Conservation (phyloP, 805 yeast genomes). For the Lachancea nothofagi region DNA sequence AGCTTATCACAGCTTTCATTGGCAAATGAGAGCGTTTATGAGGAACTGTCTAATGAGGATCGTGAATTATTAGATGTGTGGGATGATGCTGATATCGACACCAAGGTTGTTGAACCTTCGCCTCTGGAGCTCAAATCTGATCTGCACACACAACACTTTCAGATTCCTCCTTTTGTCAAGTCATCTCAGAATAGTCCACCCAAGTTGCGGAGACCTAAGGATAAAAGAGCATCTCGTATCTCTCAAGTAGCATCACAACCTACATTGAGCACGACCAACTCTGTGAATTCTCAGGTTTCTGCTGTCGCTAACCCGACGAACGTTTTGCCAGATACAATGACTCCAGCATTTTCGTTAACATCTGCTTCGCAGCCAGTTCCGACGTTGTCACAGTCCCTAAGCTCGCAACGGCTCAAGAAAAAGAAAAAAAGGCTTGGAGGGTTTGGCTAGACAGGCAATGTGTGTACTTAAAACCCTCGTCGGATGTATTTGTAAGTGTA, state of each 20-base stretch:
- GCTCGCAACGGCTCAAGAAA: constrained; percentile 22
- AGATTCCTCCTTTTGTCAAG: constrained; percentile 27
- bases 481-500: too few species aligned
- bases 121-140: not conserved
- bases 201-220: not conserved
- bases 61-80: constrained; percentile 22
- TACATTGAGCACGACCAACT: not conserved
- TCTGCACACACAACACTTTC: constrained; percentile 12
- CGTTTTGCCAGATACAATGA: constrained; percentile 26
- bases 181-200: constrained; percentile 22
- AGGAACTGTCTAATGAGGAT: constrained; percentile 13
- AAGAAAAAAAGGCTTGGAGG: constrained; percentile 46
- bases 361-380: constrained; percentile 17
- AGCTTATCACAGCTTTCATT: constrained; percentile 10
- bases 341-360: constrained; percentile 31
- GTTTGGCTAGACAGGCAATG: constrained; percentile 33
- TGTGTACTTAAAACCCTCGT: not conserved
- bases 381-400: constrained; percentile 18
- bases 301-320: constrained; percentile 10
- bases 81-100: constrained; percentile 16
- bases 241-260: not conserved
- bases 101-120: not conserved
- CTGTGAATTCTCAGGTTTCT: not conserved
- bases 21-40: constrained; percentile 4
- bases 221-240: not conserved